phyloP scores from a whole-genome alignment of 2,329 filamentous ascomycete species.

The Lasiodiplodia hormozganensis region DNA sequence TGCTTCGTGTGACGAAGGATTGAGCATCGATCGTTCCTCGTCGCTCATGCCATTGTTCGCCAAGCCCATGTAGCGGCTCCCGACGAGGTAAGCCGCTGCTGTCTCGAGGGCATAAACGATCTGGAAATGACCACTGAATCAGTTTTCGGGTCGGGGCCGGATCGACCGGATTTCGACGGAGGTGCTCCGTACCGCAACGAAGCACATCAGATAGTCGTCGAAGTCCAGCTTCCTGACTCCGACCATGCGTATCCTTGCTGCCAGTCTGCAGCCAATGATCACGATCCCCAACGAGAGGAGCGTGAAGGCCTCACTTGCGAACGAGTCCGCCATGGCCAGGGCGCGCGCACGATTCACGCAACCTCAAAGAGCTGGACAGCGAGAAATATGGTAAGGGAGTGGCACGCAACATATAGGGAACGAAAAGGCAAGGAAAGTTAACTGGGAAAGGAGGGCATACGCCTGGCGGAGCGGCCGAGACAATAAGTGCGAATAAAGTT shows the following conservation, averaged over 20 bases:
- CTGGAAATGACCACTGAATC: constrained; percentile 38
- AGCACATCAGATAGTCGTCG: constrained; percentile 65
- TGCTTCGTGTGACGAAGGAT: constrained; percentile 55
- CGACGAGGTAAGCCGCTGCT: constrained; percentile 57
- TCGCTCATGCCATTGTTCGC: constrained; percentile 66
- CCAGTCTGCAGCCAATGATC: constrained; percentile 59
- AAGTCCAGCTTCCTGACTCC: constrained; percentile 60
- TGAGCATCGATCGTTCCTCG: constrained; percentile 55
- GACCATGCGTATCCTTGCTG: constrained; percentile 56
- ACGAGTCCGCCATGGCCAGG: not conserved
- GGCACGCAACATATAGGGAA: not conserved
- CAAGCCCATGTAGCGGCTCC: constrained; percentile 56
- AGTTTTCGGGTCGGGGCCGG: not conserved
- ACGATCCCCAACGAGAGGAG: constrained; percentile 41
- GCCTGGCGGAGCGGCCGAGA: not conserved
- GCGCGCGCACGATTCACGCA: not conserved
- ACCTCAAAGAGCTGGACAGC: not conserved
- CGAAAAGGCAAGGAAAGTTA: not conserved
- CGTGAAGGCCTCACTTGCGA: constrained; percentile 28
- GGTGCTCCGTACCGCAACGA: constrained; percentile 57
- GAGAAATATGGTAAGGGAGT: not conserved
- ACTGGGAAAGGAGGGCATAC: not conserved
- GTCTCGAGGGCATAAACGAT: constrained; percentile 60
- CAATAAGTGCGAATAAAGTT: not conserved
- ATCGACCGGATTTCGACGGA: not conserved